Evolutionary conservation across 129 eudicot genomes (phyloP).

Genomic region (Lonicera japonica): DNA sequence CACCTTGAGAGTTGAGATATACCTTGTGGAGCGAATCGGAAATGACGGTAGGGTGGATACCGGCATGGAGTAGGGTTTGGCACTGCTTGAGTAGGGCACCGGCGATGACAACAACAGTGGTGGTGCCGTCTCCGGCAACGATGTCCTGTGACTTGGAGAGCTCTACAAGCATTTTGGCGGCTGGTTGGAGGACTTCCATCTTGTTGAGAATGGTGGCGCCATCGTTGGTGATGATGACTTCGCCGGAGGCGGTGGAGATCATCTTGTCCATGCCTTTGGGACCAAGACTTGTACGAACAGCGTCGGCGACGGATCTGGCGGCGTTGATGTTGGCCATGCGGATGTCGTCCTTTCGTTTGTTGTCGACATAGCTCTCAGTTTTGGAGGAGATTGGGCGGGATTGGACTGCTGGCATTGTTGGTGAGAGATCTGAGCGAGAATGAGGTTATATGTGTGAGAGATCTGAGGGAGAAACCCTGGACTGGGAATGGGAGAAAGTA

Average conservation of each 20-base stretch:
- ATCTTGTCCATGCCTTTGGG: slow-evolving; percentile 97
- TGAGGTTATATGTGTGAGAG: too few relatives aligned
- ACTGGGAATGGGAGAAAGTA: neutral
- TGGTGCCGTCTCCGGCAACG: slow-evolving; percentile 94
- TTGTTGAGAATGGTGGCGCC: slow-evolving; percentile 92
- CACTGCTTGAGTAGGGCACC: slow-evolving; percentile 80
- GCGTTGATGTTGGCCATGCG: slow-evolving; percentile 76
- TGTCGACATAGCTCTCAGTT: slow-evolving; percentile 77
- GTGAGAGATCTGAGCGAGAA: neutral
- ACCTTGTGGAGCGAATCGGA: slow-evolving; percentile 75
- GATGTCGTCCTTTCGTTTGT: slow-evolving; percentile 87
- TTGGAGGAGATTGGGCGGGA: slow-evolving; percentile 33
- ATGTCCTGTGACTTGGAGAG: slow-evolving; percentile 79
- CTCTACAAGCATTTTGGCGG: slow-evolving; percentile 88
- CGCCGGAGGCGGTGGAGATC: slow-evolving; percentile 87
- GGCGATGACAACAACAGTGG: slow-evolving; percentile 88
- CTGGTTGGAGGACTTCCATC: slow-evolving; percentile 93
- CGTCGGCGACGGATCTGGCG: slow-evolving; percentile 76
- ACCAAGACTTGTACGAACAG: slow-evolving; percentile 87
- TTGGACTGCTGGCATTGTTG: slow-evolving; percentile 51
- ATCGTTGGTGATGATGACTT: slow-evolving; percentile 92
- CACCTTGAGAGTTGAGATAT: too few relatives aligned
- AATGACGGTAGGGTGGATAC: slow-evolving; percentile 76
- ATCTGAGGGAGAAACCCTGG: slow-evolving; percentile 1
- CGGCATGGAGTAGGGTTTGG: slow-evolving; percentile 42